Evolutionary conservation across 305 asterid species (phyloP).

Genomic region (Fraxinus paxiana): DNA sequence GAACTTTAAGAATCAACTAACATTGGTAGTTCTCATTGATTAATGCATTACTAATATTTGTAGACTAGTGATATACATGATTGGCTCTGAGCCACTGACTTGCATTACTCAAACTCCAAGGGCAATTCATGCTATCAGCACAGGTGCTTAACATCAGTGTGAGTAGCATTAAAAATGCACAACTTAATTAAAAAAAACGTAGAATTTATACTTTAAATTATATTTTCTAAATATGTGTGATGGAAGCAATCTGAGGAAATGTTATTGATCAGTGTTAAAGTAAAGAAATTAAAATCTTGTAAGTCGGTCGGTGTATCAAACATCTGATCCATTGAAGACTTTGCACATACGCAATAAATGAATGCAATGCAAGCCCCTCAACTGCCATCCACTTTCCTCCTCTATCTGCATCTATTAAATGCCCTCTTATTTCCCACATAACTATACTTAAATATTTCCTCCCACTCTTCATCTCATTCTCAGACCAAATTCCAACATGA

Average conservation of each 20-base stretch:
- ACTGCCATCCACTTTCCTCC: constrained; percentile 33
- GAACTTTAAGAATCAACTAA: too few relatives aligned
- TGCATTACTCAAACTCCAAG: too few relatives aligned
- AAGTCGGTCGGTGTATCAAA: not conserved
- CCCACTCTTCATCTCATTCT: not conserved
- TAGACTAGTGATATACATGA: too few relatives aligned
- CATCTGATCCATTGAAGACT: not conserved
- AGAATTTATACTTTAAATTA: too few relatives aligned
- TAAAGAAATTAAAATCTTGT: not conserved
- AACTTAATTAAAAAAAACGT: too few relatives aligned
- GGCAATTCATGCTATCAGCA: too few relatives aligned
- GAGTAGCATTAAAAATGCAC: too few relatives aligned
- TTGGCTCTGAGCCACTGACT: too few relatives aligned
- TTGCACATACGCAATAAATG: not conserved
- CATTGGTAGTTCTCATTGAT: not conserved
- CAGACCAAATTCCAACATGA: constrained; percentile 33
- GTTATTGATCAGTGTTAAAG: not conserved
- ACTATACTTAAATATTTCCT: not conserved
- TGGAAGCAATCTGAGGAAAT: too few relatives aligned
- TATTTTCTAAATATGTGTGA: too few relatives aligned
- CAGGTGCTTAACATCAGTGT: too few relatives aligned
- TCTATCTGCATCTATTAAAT: constrained; percentile 17
- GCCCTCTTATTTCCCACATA: constrained; percentile 1
- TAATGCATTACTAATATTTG: not conserved
- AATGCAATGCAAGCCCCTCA: constrained; percentile 17